phyloP scores from a whole-genome alignment of 1,139 yeast species.

The Hanseniaspora sp. region DNA sequence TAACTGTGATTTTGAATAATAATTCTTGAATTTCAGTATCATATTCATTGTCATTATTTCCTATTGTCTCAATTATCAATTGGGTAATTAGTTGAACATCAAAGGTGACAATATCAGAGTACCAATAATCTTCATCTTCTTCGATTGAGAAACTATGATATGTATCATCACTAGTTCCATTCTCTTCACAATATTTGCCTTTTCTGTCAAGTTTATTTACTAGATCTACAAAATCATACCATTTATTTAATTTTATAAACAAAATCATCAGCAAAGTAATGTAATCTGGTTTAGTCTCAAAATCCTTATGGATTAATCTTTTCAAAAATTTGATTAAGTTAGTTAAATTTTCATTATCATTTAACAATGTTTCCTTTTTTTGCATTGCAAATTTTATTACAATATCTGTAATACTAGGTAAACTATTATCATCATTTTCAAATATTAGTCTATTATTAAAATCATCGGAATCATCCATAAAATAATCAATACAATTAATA shows the following conservation, averaged over 20 bases:
- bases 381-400: slow-evolving; percentile 21
- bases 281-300: slow-evolving; percentile 59
- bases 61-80: slow-evolving; percentile 57
- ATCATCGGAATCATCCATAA: not conserved
- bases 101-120: slow-evolving; percentile 32
- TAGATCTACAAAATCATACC: slow-evolving; percentile 48
- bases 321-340: slow-evolving; percentile 57
- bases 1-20: slow-evolving; percentile 61
- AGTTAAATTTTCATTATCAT: slow-evolving; percentile 21
- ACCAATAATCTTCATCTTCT: slow-evolving; percentile 28
- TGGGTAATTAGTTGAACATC: slow-evolving; percentile 63
- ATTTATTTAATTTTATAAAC: slow-evolving; percentile 64
- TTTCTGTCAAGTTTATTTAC: slow-evolving; percentile 37
- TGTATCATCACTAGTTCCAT: slow-evolving; percentile 23
- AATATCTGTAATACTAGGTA: slow-evolving; percentile 72
- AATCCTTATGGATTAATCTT: slow-evolving; percentile 41
- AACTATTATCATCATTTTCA: slow-evolving; percentile 50
- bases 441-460: not conserved
- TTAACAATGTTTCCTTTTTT: not conserved
- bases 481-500: slow-evolving; percentile 38
- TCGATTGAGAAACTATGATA: slow-evolving; percentile 22
- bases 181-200: slow-evolving; percentile 32
- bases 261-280: slow-evolving; percentile 71
- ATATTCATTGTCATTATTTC: slow-evolving; percentile 4
- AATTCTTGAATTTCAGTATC: slow-evolving; percentile 44